Conservation (phyloP, 257 asterid genomes). For the Orobanche coerulescens region DNA sequence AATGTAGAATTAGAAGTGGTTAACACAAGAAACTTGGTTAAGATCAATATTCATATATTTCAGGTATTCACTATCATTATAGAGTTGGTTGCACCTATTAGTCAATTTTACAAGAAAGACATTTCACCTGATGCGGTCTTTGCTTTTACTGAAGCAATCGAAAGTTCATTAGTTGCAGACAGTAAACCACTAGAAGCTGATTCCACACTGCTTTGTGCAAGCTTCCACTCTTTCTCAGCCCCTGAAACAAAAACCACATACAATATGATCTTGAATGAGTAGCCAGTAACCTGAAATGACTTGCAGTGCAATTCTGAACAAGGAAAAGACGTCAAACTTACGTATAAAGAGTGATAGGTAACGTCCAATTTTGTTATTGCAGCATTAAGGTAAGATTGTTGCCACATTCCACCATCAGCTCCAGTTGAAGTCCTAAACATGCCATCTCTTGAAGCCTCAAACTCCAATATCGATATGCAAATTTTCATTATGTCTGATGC, state of each 20-base stretch:
- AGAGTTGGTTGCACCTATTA: conserved; percentile 14
- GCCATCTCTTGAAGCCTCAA: conserved; percentile 95
- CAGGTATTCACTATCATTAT: background rate
- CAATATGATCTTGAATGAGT: conserved; percentile 20
- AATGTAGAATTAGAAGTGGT: conserved; percentile 8
- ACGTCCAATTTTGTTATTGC: conserved; percentile 67
- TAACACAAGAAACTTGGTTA: conserved; percentile 19
- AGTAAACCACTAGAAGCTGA: conserved; percentile 77
- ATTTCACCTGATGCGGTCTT: conserved; percentile 80
- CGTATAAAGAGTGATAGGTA: conserved; percentile 74
- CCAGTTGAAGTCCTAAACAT: conserved; percentile 46
- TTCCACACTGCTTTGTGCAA: conserved; percentile 84
- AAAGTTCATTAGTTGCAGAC: conserved; percentile 81
- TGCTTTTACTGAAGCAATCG: conserved; percentile 62
- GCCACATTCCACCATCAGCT: conserved; percentile 79
- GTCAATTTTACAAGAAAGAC: conserved; percentile 15
- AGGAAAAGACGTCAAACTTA: conserved; percentile 34
- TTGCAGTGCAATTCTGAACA: conserved; percentile 17
- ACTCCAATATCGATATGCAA: conserved; percentile 78
- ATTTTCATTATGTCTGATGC: conserved; percentile 74
- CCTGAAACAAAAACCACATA: conserved; percentile 41
- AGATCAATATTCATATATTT: conserved; percentile 14
- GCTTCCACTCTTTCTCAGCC: conserved; percentile 94
- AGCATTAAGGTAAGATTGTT: conserved; percentile 66
- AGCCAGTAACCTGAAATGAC: conserved; percentile 16